Evolutionary conservation across 2,329 filamentous ascomycete species (phyloP).

Genomic region (Verticillium dahliae): DNA sequence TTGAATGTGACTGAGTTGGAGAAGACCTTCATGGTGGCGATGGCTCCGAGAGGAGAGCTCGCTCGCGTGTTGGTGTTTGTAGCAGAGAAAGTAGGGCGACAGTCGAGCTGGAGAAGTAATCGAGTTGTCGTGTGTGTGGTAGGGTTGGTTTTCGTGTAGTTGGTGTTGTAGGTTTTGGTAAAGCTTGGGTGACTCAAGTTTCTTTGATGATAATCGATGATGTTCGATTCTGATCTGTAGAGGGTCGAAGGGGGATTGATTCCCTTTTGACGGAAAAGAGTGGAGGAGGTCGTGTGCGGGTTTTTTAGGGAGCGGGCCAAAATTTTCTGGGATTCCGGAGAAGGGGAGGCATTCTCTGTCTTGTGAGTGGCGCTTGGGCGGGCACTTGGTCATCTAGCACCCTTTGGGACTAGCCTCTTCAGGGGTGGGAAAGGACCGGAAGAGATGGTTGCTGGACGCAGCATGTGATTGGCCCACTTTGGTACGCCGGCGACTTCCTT

Average conservation of each 20-base stretch:
- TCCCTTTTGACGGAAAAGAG: not conserved
- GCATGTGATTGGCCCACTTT: slow-evolving; percentile 1
- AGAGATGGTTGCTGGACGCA: not conserved
- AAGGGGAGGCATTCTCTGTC: slow-evolving; percentile 5
- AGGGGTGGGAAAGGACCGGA: not conserved
- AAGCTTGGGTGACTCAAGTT: not conserved
- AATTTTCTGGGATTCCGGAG: slow-evolving; percentile 9
- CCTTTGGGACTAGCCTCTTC: not conserved
- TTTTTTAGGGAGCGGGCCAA: slow-evolving; percentile 13
- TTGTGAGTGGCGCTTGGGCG: not conserved
- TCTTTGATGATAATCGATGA: not conserved
- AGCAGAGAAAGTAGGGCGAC: not conserved
- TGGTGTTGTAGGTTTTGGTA: not conserved
- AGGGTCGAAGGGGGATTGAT: not conserved
- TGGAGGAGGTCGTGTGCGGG: slow-evolving; percentile 12
- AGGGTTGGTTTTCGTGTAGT: not conserved
- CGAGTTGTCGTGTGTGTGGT: not conserved
- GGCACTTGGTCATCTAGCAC: not conserved
- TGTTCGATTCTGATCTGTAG: not conserved
- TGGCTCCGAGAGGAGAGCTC: not conserved
- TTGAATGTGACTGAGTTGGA: slow-evolving; percentile 84
- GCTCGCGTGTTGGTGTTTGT: not conserved
- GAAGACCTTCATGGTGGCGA: slow-evolving; percentile 83
- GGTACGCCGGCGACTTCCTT: not conserved
- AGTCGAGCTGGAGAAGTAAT: not conserved